phyloP scores from a whole-genome alignment of 352 stramenopile species.

The Phytophthora europaea region DNA sequence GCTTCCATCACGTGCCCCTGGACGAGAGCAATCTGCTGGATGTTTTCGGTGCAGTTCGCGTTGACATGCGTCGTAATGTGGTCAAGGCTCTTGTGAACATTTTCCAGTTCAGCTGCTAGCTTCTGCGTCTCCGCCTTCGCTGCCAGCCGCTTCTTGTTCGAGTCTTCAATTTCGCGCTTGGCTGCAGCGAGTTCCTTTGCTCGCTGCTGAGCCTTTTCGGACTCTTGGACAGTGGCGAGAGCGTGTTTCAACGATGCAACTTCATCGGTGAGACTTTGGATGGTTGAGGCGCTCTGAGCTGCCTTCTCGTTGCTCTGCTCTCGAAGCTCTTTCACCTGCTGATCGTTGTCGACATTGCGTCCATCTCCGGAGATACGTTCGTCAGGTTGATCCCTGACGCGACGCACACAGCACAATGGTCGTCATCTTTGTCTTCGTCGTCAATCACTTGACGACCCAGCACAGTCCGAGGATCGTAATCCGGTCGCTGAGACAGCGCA shows the following conservation, averaged over 20 bases:
- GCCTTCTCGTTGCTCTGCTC: constrained; percentile 68
- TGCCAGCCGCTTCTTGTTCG: constrained; percentile 86
- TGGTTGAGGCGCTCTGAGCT: constrained; percentile 45
- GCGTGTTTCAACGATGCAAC: constrained; percentile 66
- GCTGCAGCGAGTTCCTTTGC: constrained; percentile 71
- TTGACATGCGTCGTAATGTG: constrained; percentile 66
- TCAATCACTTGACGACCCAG: too few relatives aligned
- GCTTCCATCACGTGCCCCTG: constrained; percentile 79
- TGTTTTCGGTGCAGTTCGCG: constrained; percentile 61
- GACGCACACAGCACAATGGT: too few relatives aligned
- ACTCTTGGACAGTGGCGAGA: constrained; percentile 71
- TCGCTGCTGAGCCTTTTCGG: constrained; percentile 75
- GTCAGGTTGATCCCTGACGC: too few relatives aligned
- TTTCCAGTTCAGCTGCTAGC: constrained; percentile 78
- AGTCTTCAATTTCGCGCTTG: constrained; percentile 81
- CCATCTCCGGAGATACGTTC: too few relatives aligned
- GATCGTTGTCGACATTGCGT: constrained; percentile 78
- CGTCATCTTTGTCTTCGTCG: too few relatives aligned
- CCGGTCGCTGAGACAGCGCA: too few relatives aligned
- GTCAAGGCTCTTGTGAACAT: constrained; percentile 67
- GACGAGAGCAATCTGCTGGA: constrained; percentile 68
- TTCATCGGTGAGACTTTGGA: constrained; percentile 72
- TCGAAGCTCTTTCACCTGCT: constrained; percentile 66
- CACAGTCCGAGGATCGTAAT: too few relatives aligned
- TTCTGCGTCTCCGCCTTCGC: constrained; percentile 87